Evolutionary conservation across 192 early-diverging fungal genomes (phyloP), one percentile per base, ranked within the genome.

Genomic region (Rhizophagus sp.): DNA sequence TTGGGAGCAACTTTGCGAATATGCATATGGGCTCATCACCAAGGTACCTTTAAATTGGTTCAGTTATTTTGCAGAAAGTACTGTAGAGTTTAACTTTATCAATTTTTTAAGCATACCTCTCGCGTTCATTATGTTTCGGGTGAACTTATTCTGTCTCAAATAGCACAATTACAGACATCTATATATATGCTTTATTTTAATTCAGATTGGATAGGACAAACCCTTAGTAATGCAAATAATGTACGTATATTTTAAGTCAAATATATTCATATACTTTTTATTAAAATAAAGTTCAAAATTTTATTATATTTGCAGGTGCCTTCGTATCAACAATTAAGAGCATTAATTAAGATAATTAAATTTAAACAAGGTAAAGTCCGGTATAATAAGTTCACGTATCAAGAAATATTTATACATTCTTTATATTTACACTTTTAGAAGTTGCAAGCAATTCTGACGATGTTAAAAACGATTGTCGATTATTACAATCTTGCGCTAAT

Each of bases 341-440:
- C 62, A 39, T 63, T 49, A 63, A 41, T 49, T 19, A 76, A 62
- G 64, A 61, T 76, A 24, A 61, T 76, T 27, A 62, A 76, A 62
- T 62, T 36, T 19, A 76, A 76, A 63, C 4, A 33, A 52, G 61
- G 73, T 74, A 74, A 33, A 27, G 7, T 24, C 8, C 64, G 41
- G 3, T 6, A 61, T 63, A 19, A n/a, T 39, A 3, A 41, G 19
- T n/a, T 39, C 17, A 33, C n/a, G 19, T 10, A n/a, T 8, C 4
- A 62, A 13, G 19, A n/a, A 3, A 25, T 57, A 44, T 47, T 47
- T 47, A 47, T 47, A 47, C 22, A 13, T 27, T 50, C 30, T 30
- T 64, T 24, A 39, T 5, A 17, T 24, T 44, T 34, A 63, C 7
- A 4, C n/a, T 63, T 63, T 34, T 61, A 63, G 74, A 36, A 62